These are phyloP conservation scores for Bipolaris oryzae DNA, from an alignment of 2,329 filamentous ascomycete genomes.

Conservation along the genomic window DNA sequence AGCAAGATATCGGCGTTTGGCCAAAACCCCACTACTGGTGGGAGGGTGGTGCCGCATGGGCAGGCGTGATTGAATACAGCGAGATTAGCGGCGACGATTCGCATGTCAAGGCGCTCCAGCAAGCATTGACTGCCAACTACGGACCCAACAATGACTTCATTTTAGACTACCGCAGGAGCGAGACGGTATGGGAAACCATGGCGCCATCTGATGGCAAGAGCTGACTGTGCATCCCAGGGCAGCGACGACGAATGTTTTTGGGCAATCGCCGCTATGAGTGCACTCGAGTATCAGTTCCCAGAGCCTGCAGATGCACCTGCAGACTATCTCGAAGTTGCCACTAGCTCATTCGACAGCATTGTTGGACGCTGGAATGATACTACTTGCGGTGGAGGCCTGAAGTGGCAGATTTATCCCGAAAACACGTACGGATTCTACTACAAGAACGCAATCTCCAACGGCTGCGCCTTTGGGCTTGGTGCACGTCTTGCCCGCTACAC, in stretches of 20 bases:
- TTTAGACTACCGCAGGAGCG: slow-evolving; percentile 48
- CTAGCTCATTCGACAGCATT: slow-evolving; percentile 76
- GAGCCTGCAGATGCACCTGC: slow-evolving; percentile 56
- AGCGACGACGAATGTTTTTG: slow-evolving; percentile 80
- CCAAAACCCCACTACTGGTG: slow-evolving; percentile 56
- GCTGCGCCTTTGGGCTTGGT: slow-evolving; percentile 80
- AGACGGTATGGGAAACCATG: slow-evolving; percentile 30
- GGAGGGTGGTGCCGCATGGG: slow-evolving; percentile 51
- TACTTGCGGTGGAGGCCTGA: slow-evolving; percentile 72
- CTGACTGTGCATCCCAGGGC: slow-evolving; percentile 52
- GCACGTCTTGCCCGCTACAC: slow-evolving; percentile 75
- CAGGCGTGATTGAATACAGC: slow-evolving; percentile 53
- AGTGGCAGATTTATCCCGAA: slow-evolving; percentile 80
- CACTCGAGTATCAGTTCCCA: slow-evolving; percentile 71
- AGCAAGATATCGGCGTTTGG: slow-evolving; percentile 49
- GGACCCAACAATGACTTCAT: slow-evolving; percentile 53
- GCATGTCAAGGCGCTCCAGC: slow-evolving; percentile 51
- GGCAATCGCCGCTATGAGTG: slow-evolving; percentile 70
- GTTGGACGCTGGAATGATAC: slow-evolving; percentile 71
- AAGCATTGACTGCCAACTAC: slow-evolving; percentile 52
- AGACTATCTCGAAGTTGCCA: slow-evolving; percentile 68
- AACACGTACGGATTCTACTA: slow-evolving; percentile 78
- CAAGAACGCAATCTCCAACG: slow-evolving; percentile 83
- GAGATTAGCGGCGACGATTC: slow-evolving; percentile 54
- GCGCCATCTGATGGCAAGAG: not conserved